phyloP scores from a whole-genome alignment of 768 basidiomycete genomes.

The Hortiboletus flavorubellus region DNA sequence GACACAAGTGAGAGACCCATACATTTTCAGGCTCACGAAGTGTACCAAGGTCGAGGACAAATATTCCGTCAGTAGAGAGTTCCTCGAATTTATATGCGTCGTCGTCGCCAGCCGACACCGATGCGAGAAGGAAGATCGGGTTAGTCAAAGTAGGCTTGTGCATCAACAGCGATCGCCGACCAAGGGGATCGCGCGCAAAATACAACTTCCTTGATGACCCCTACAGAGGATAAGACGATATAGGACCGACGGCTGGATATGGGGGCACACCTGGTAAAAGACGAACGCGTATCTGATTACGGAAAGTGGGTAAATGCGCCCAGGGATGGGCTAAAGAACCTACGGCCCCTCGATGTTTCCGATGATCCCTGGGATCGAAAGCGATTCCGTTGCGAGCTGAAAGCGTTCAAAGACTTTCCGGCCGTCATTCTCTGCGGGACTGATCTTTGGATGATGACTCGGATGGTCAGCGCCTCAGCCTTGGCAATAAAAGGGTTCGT shows the following conservation, averaged over 20 bases:
- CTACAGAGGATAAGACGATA: constrained; percentile 31
- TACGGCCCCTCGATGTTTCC: constrained; percentile 78
- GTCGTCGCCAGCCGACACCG: constrained; percentile 54
- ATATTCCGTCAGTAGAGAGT: constrained; percentile 55
- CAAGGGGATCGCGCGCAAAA: constrained; percentile 81
- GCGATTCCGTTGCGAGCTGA: constrained; percentile 19
- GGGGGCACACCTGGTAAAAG: constrained; percentile 63
- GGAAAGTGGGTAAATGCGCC: not conserved
- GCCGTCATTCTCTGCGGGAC: constrained; percentile 69
- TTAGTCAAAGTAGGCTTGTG: constrained; percentile 48
- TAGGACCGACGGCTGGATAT: not conserved
- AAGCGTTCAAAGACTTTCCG: constrained; percentile 43
- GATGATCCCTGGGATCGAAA: constrained; percentile 50
- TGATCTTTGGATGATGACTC: constrained; percentile 42
- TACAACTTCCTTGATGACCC: constrained; percentile 46
- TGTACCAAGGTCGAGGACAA: constrained; percentile 44
- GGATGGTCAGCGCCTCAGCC: constrained; percentile 14
- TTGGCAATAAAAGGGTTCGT: not conserved
- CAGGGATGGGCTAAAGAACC: constrained; percentile 31
- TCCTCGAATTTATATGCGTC: constrained; percentile 56
- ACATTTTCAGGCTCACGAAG: constrained; percentile 28
- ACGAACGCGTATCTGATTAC: constrained; percentile 70
- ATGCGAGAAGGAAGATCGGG: constrained; percentile 61
- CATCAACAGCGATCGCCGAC: constrained; percentile 79
- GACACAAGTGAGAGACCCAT: constrained; percentile 1